Evolutionary conservation across 179 eudicot species (phyloP), one percentile per base, ranked within the genome.

Genomic region (Gypsophila paniculata): DNA sequence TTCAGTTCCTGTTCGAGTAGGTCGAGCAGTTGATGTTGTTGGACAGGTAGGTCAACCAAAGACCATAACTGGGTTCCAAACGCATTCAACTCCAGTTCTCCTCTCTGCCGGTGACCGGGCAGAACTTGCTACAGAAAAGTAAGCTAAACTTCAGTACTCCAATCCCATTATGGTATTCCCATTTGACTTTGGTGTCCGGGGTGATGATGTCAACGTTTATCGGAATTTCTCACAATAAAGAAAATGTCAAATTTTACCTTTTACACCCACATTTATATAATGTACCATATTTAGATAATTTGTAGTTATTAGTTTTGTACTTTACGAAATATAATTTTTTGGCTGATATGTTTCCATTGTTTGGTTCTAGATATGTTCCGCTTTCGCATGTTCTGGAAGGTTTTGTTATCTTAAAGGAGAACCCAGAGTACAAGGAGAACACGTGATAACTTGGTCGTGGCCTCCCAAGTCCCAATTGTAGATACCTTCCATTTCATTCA

Each of bases 11-110:
- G 97, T 93, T 52, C 88, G 97, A n/a, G 98, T 93, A 25, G 98
- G 97, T 32, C 94, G 91, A 78, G 97, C 98, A 11, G 98, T 93
- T 69, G 98, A 93, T 81, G 97, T 93, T 69, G 98, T 91, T 5
- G 97, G 97, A 51, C 97, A 91, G 79, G 98, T 97, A 9, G 98
- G 98, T 66, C 85, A 96, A 25, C 97, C 98, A 23, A 93, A 91
- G 84, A 91, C 98, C 57, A 91, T 93, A 14, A 93, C 98, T 1
- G 97, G 98, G 26, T 93, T 93, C 85, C 98, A 91, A 81, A 91
- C 98, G 62, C 96, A 89, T 80, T 83, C 92, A 21, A 93, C 98
- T 62, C 96, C 97, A 0, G 97, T 93, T 69, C 93, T 93, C 67
- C 88, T 93, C 34, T 81, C 96, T 73, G 96, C 93, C 48, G 96